Evolutionary conservation across 1,284 basidiomycete species (phyloP).

Genomic region (Meripilus lineatus): DNA sequence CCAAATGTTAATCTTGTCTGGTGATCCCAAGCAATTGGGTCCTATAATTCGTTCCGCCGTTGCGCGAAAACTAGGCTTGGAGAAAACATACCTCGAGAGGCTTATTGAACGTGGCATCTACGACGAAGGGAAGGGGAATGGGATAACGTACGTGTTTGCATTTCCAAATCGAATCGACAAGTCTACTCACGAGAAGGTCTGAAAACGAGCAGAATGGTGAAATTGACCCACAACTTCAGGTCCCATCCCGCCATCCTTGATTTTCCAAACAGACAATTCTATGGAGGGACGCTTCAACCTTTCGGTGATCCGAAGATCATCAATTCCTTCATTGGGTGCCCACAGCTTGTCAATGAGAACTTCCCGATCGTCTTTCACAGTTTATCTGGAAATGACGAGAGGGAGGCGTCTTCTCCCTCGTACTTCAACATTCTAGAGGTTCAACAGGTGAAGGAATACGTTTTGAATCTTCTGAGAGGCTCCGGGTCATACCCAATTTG

Average conservation of each 20-base stretch:
- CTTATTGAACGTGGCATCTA: constrained; percentile 48
- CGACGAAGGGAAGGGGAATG: constrained; percentile 32
- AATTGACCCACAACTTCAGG: constrained; percentile 51
- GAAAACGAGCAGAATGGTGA: constrained; percentile 35
- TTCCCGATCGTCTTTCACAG: constrained; percentile 46
- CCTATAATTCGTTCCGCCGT: constrained; percentile 52
- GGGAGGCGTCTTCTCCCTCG: constrained; percentile 38
- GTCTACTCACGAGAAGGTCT: neutral
- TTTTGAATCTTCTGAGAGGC: constrained; percentile 27
- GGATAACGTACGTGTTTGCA: constrained; percentile 34
- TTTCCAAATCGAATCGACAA: neutral
- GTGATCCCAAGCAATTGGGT: constrained; percentile 60
- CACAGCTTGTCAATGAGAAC: constrained; percentile 27
- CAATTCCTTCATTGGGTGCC: constrained; percentile 28
- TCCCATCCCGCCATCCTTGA: constrained; percentile 50
- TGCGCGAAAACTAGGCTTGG: constrained; percentile 46
- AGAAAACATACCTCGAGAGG: constrained; percentile 51
- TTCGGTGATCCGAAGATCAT: constrained; percentile 35
- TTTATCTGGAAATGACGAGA: constrained; percentile 35
- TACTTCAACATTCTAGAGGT: constrained; percentile 44
- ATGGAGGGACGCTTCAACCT: constrained; percentile 40
- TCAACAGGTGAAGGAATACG: constrained; percentile 36
- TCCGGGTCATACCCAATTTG: constrained; percentile 27
- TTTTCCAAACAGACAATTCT: constrained; percentile 55
- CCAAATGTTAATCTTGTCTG: constrained; percentile 54